These are phyloP conservation scores for Rhizopus delemar DNA, from an alignment of 371 early-diverging fungal species.

Conservation along the genomic window DNA sequence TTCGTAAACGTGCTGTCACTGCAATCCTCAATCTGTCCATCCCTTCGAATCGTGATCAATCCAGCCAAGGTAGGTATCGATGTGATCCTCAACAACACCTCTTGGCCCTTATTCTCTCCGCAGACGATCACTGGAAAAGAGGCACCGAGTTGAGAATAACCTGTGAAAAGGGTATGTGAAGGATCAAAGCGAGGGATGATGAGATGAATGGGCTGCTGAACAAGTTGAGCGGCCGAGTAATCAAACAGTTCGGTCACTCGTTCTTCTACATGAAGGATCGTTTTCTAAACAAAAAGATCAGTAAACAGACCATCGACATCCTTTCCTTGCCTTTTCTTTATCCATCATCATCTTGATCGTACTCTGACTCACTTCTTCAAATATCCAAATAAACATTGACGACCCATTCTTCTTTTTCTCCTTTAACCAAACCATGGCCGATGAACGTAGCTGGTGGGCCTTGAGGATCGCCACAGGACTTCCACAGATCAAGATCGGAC, in stretches of 20 bases:
- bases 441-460: conserved; percentile 54
- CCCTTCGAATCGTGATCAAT: conserved; percentile 57
- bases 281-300: conserved; percentile 34
- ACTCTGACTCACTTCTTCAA: conserved; percentile 66
- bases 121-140: conserved; percentile 61
- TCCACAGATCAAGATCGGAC: conserved; percentile 60
- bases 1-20: conserved; percentile 57
- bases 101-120: conserved; percentile 8
- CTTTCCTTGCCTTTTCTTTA: conserved; percentile 2
- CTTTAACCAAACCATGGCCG: conserved; percentile 71
- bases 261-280: conserved; percentile 49
- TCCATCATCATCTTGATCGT: conserved; percentile 38
- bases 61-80: conserved; percentile 72
- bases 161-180: conserved; percentile 57
- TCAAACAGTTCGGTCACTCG: conserved; percentile 57
- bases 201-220: conserved; percentile 31
- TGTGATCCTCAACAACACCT: conserved; percentile 51
- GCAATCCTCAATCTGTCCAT: conserved; percentile 53
- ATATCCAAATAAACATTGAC: conserved; percentile 69
- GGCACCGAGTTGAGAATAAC: conserved; percentile 54
- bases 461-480: conserved; percentile 69
- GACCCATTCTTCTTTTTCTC: conserved; percentile 57
- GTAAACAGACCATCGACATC: background rate
- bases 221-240: conserved; percentile 47
- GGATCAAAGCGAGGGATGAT: conserved; percentile 39